These are phyloP conservation scores for Daldinia sp. DNA, from an alignment of 2,329 filamentous ascomycete genomes.

Conservation along the genomic window DNA sequence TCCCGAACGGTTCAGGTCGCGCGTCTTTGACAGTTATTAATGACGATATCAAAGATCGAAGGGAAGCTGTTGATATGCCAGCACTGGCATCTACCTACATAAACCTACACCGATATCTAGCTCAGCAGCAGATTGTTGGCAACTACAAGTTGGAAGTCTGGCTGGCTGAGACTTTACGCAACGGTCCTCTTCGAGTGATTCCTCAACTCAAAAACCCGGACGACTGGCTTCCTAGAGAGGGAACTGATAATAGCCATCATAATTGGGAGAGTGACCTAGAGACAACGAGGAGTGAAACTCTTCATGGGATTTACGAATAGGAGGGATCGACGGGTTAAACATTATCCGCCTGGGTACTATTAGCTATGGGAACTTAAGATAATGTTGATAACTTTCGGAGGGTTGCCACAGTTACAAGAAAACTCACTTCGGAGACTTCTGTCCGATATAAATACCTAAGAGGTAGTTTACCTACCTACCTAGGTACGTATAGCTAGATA, in stretches of 20 bases:
- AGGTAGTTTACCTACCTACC: too few species aligned
- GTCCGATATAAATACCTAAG: background rate
- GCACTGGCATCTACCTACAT: background rate
- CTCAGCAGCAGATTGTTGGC: slow-evolving; percentile 6
- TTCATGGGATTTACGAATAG: slow-evolving; percentile 1
- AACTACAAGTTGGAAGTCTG: slow-evolving; percentile 20
- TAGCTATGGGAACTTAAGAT: background rate
- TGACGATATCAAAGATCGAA: background rate
- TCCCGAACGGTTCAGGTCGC: background rate
- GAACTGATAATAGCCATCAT: background rate
- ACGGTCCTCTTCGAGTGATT: slow-evolving; percentile 21
- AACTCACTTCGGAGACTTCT: background rate
- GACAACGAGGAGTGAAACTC: slow-evolving; percentile 8
- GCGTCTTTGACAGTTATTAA: too few species aligned
- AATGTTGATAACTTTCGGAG: background rate
- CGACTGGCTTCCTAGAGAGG: background rate
- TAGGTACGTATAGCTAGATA: background rate
- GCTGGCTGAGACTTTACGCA: slow-evolving; percentile 13
- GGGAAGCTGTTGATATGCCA: background rate
- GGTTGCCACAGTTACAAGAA: background rate
- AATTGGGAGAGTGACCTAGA: slow-evolving; percentile 15
- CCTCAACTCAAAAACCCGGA: slow-evolving; percentile 1
- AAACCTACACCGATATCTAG: slow-evolving; percentile 9
- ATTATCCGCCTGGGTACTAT: background rate
- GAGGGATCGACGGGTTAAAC: background rate